Evolutionary conservation across 1,284 basidiomycete genomes (phyloP).

Genomic region (Pterulicium gracile): DNA sequence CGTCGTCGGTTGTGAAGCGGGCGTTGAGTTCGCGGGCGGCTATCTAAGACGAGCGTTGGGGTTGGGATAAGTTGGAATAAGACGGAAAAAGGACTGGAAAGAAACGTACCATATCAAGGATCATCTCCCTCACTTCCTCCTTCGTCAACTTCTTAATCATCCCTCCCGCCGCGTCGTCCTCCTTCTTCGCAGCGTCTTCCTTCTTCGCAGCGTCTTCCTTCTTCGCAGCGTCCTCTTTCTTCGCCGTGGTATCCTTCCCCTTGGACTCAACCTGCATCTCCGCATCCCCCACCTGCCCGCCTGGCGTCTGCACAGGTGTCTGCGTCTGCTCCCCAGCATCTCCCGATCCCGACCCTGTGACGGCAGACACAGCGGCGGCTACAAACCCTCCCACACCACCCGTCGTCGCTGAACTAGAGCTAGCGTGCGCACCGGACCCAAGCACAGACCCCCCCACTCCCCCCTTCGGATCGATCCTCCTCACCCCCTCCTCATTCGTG

Average conservation of each 20-base stretch:
- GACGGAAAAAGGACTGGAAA: neutral
- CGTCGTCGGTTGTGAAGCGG: neutral
- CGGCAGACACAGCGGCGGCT: no score
- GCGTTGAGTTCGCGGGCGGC: neutral
- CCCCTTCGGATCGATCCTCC: neutral
- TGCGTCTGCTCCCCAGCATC: no score
- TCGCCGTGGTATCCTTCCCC: no score
- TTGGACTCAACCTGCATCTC: no score
- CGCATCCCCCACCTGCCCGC: no score
- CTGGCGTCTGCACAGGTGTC: no score
- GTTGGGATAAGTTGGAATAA: neutral
- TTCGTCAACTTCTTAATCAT: neutral
- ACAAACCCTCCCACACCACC: no score
- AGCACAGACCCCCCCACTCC: no score
- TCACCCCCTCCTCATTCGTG: neutral
- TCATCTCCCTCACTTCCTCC: slow-evolving; percentile 2
- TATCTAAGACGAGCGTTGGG: neutral
- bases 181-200: neutral
- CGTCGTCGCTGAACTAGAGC: no score
- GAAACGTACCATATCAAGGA: neutral
- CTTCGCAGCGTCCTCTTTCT: neutral
- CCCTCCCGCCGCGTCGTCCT: neutral
- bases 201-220: neutral
- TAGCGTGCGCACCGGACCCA: no score
- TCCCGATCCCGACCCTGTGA: no score